These are phyloP conservation scores for Strobilomyces dryophilus DNA, from an alignment of 768 basidiomycete genomes.

Conservation along the genomic window DNA sequence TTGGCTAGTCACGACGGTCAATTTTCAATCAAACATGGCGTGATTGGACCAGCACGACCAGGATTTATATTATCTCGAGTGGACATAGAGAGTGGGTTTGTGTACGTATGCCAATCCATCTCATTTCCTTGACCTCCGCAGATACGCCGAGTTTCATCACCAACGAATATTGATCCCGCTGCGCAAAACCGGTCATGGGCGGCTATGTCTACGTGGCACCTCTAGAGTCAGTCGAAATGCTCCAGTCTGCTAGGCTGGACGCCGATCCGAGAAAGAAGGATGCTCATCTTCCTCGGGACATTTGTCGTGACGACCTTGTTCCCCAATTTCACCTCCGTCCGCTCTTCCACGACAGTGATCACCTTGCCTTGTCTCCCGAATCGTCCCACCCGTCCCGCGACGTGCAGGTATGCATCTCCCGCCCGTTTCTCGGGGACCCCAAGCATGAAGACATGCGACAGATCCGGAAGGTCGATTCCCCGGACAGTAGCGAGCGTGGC, in stretches of 20 bases:
- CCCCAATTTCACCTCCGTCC: conserved; percentile 28
- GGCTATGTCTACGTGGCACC: not conserved
- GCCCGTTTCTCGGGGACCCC: conserved; percentile 52
- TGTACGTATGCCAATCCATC: not conserved
- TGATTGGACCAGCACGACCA: not conserved
- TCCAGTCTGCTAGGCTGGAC: conserved; percentile 44
- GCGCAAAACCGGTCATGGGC: not conserved
- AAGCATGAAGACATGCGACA: conserved; percentile 73
- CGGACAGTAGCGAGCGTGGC: conserved; percentile 66
- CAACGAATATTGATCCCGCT: not conserved
- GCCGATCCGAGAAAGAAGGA: conserved; percentile 43
- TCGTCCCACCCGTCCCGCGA: conserved; percentile 73
- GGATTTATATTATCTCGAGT: not conserved
- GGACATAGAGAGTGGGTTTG: conserved; percentile 7
- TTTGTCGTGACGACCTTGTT: conserved; percentile 27
- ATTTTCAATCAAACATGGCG: conserved; percentile 1
- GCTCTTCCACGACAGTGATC: conserved; percentile 51
- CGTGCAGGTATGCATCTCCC: conserved; percentile 63
- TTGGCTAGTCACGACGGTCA: not conserved
- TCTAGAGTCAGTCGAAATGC: conserved; percentile 39
- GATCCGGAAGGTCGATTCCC: conserved; percentile 65
- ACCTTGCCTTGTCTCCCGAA: conserved; percentile 66
- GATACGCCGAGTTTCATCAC: conserved; percentile 17
- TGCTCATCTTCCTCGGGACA: conserved; percentile 38
- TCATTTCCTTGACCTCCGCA: conserved; percentile 14